A percentile compares a stretch with the other conserved stretches of the same genome.
These are phyloP conservation scores for Coniferiporia sulphurascens DNA, from an alignment of 1,284 basidiomycete genomes.

Conservation along the genomic window DNA sequence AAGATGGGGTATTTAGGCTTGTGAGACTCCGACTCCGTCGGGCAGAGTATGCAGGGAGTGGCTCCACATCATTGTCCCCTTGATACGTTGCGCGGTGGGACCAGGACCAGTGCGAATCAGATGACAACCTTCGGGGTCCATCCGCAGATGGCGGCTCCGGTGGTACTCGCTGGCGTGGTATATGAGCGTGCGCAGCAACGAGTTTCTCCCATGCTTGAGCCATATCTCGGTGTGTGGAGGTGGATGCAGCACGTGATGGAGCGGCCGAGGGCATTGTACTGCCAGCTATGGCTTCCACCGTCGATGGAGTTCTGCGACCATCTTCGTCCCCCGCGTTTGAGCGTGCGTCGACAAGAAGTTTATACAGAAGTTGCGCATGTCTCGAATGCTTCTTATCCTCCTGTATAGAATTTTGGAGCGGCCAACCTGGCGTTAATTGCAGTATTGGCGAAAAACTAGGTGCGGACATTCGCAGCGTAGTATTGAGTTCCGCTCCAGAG, in stretches of 20 bases:
- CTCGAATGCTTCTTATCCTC: background rate
- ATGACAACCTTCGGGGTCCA: background rate
- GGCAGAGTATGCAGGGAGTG: constrained; percentile 4
- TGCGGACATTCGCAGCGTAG: background rate
- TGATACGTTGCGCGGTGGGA: constrained; percentile 2
- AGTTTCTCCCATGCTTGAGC: background rate
- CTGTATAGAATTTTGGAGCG: background rate
- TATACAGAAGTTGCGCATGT: background rate
- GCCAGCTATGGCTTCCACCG: background rate
- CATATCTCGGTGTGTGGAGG: background rate
- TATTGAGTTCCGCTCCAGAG: background rate
- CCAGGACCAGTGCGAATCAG: constrained; percentile 5
- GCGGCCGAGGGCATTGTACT: background rate
- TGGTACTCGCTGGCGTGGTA: background rate
- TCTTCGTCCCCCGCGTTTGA: background rate
- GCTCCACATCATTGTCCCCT: background rate
- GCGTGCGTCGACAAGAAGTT: background rate
- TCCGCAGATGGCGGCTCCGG: background rate
- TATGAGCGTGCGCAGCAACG: background rate
- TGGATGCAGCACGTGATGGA: background rate
- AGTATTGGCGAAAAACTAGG: background rate
- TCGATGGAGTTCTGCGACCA: background rate
- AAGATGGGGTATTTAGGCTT: background rate
- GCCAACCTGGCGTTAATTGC: background rate
- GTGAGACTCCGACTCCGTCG: background rate